Evolutionary conservation across 2,329 filamentous ascomycete genomes (phyloP).

Genomic region (Botrytis porri): DNA sequence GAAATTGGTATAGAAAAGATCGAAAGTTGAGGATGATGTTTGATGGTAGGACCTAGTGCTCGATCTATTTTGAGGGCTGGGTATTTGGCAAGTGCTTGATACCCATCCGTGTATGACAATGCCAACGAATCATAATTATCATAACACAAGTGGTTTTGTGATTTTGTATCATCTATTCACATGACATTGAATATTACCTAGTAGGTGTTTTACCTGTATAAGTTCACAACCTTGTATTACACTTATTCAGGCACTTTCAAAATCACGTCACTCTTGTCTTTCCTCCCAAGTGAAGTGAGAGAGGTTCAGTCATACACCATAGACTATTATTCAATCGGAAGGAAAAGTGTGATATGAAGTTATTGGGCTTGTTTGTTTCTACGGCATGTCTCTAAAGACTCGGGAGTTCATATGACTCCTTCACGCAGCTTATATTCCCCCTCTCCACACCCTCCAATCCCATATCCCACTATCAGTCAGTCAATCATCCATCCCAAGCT

Average conservation of each 20-base stretch:
- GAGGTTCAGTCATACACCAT: neutral
- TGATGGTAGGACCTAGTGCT: neutral
- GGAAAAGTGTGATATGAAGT: neutral
- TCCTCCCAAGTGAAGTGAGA: neutral
- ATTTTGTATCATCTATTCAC: neutral
- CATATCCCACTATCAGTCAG: neutral
- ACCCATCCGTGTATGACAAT: neutral
- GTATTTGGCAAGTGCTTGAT: neutral
- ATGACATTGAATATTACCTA: constrained; percentile 1
- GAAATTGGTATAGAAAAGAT: neutral
- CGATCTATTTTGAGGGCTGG: neutral
- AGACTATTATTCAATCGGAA: neutral
- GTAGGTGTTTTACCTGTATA: neutral
- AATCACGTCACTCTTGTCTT: neutral
- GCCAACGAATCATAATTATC: constrained; percentile 1
- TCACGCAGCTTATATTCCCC: neutral
- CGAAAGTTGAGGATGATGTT: neutral
- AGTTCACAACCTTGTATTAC: neutral
- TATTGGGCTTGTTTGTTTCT: neutral
- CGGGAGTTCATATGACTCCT: neutral
- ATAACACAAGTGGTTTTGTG: neutral
- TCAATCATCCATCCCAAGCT: neutral
- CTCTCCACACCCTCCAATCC: neutral
- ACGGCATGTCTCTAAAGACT: neutral
- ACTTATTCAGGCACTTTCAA: neutral